A percentile compares a stretch with the other conserved stretches of the same genome.
phyloP scores from a whole-genome alignment of 2,329 filamentous ascomycete genomes.

The Colletotrichum sp. region DNA sequence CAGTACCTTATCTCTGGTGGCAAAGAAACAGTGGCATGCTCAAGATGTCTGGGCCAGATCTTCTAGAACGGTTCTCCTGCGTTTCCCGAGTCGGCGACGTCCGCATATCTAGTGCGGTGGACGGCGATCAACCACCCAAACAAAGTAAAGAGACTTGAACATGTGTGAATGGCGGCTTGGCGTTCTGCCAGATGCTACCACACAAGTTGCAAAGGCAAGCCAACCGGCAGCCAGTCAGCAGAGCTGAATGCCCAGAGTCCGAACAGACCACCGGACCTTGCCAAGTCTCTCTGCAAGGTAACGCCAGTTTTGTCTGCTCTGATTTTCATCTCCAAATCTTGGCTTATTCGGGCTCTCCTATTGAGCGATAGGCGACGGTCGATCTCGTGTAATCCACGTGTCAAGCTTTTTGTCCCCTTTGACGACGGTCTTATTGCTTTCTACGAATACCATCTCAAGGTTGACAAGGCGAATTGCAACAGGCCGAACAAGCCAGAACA shows the following conservation, averaged over 20 bases:
- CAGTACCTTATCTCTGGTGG: background rate
- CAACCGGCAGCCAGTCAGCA: background rate
- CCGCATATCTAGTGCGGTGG: background rate
- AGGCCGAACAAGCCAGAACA: background rate
- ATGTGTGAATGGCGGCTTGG: background rate
- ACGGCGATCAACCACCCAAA: background rate
- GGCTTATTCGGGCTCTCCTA: background rate
- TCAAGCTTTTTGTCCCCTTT: background rate
- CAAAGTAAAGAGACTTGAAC: background rate
- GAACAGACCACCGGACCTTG: background rate
- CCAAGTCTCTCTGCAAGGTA: background rate
- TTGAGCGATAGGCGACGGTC: background rate
- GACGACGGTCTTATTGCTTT: background rate
- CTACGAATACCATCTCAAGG: background rate
- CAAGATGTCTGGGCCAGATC: background rate
- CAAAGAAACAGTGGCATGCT: background rate
- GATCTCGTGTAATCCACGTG: background rate
- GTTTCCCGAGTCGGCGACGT: slow-evolving; percentile 2
- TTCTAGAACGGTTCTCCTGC: slow-evolving; percentile 16
- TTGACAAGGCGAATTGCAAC: background rate
- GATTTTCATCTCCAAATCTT: background rate
- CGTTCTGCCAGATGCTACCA: background rate
- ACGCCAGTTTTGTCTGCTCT: background rate
- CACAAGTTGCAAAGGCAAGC: background rate
- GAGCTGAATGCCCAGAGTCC: background rate